These are phyloP conservation scores for Aschersonia sp. DNA, from an alignment of 2,329 filamentous ascomycete genomes.

Conservation along the genomic window DNA sequence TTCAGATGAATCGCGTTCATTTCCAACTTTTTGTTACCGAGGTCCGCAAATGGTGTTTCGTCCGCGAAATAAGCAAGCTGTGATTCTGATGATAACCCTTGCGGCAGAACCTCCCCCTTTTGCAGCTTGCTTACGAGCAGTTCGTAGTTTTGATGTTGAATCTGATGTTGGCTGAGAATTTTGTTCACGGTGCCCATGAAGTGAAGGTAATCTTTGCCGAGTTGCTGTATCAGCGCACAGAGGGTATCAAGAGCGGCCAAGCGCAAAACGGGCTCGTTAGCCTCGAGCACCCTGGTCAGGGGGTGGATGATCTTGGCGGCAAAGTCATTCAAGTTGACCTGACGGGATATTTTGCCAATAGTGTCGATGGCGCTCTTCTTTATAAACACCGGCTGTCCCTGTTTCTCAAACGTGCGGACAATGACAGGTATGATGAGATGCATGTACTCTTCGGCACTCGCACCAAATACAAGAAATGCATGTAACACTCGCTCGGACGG, in stretches of 20 bases:
- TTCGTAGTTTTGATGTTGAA: constrained; percentile 84
- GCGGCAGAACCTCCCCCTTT: constrained; percentile 87
- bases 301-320: constrained; percentile 94
- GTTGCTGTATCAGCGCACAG: constrained; percentile 87
- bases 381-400: constrained; percentile 64
- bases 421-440: constrained; percentile 95
- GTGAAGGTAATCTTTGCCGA: constrained; percentile 88
- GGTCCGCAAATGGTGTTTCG: constrained; percentile 69
- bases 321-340: constrained; percentile 95
- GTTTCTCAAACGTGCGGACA: constrained; percentile 85
- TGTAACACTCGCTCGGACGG: constrained; percentile 86
- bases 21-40: constrained; percentile 83
- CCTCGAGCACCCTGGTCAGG: constrained; percentile 66
- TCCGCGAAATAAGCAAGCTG: constrained; percentile 66
- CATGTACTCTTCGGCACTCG: constrained; percentile 97
- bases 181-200: constrained; percentile 93
- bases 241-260: constrained; percentile 83
- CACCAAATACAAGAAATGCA: constrained; percentile 89
- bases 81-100: constrained; percentile 80
- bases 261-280: constrained; percentile 58
- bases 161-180: constrained; percentile 61
- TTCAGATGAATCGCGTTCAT: constrained; percentile 97
- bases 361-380: constrained; percentile 88
- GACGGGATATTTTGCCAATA: constrained; percentile 81
- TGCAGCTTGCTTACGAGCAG: constrained; percentile 84